A percentile compares a stretch with the other conserved stretches of the same genome.
Conservation (phyloP, 1,284 basidiomycete genomes). For the Cryptococcus floricola region DNA sequence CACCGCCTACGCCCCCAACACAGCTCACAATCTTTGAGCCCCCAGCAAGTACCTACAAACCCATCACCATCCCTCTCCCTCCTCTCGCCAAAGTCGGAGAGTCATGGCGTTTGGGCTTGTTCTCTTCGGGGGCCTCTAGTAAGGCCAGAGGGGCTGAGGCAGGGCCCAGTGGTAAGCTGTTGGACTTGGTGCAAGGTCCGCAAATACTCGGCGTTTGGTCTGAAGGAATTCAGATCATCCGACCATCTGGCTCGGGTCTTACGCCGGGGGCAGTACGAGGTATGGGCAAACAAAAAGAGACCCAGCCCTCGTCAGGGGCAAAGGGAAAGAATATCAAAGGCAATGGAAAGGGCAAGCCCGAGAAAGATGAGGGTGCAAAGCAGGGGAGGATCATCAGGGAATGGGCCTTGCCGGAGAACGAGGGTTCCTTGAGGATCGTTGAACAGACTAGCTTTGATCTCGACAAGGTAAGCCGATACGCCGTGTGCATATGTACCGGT, state of each 20-base stretch:
- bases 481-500: not conserved
- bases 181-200: constrained; percentile 6
- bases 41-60: constrained; percentile 64
- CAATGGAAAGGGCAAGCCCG: constrained; percentile 26
- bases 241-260: constrained; percentile 3
- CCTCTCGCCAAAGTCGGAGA: constrained; percentile 55
- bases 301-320: not conserved
- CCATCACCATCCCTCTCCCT: constrained; percentile 63
- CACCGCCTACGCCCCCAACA: constrained; percentile 2
- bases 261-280: constrained; percentile 1
- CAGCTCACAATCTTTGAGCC: constrained; percentile 68
- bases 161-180: constrained; percentile 3
- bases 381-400: constrained; percentile 67
- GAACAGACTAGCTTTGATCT: constrained; percentile 83
- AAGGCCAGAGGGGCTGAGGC: not conserved
- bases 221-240: constrained; percentile 35
- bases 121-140: constrained; percentile 21
- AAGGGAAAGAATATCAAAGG: constrained; percentile 17
- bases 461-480: constrained; percentile 64
- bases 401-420: constrained; percentile 51
- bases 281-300: constrained; percentile 3
- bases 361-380: constrained; percentile 51
- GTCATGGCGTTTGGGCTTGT: constrained; percentile 63
- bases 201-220: constrained; percentile 42
- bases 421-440: constrained; percentile 54